Evolutionary conservation across 179 eudicot genomes (phyloP).

Genomic region (Silene coronaria): DNA sequence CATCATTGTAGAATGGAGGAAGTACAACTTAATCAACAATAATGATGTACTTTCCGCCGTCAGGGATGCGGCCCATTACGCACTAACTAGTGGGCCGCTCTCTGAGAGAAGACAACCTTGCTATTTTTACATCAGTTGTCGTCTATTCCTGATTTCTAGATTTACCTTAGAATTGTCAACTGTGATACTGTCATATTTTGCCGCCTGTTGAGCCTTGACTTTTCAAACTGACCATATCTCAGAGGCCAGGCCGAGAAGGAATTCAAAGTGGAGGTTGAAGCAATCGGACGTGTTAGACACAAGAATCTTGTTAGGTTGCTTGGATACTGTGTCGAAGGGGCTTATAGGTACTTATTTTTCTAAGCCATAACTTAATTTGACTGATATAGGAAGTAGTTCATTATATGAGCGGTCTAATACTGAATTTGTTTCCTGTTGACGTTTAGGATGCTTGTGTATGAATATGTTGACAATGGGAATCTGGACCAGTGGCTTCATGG

Average conservation of each 20-base stretch:
- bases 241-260: constrained; percentile 57
- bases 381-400: background rate
- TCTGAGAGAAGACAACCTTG: background rate
- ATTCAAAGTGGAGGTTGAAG: constrained; percentile 53
- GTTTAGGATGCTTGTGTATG: constrained; percentile 63
- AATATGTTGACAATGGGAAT: constrained; percentile 65
- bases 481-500: constrained; percentile 73
- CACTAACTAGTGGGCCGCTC: constrained; percentile 15
- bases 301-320: constrained; percentile 50
- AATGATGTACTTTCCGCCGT: constrained; percentile 23
- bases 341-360: constrained; percentile 35
- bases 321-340: constrained; percentile 52
- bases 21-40: constrained; percentile 10
- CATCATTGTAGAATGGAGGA: too few species aligned
- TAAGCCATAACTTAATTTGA: background rate
- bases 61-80: constrained; percentile 10
- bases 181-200: background rate
- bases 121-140: background rate
- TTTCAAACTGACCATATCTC: constrained; percentile 9
- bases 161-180: background rate
- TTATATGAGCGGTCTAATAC: background rate
- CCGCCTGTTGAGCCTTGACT: background rate
- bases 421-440: background rate
- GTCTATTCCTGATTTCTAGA: background rate
- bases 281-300: constrained; percentile 50